A percentile compares a stretch with the other conserved stretches of the same genome.
Evolutionary conservation across 169 alveolate genomes (phyloP).

Genomic region (Plasmodium relictum): DNA sequence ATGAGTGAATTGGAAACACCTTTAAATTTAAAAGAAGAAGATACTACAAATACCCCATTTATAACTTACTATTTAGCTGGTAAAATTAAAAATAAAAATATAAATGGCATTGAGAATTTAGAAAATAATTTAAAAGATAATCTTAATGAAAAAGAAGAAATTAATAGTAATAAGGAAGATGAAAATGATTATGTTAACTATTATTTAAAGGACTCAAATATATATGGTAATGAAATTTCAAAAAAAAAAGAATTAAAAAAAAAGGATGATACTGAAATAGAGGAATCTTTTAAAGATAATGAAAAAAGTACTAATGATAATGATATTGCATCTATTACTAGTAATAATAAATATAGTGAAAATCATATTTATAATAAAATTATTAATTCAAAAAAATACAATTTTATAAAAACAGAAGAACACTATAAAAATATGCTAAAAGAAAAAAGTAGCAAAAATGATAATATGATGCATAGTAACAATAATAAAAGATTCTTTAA

Average conservation of each 20-base stretch:
- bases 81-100: constrained; percentile 12
- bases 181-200: not conserved
- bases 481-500: not conserved
- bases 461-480: not conserved
- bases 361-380: not conserved
- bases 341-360: constrained; percentile 6
- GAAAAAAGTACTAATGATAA: not conserved
- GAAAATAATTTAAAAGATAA: not conserved
- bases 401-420: constrained; percentile 57
- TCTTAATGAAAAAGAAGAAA: not conserved
- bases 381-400: constrained; percentile 31
- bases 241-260: not conserved
- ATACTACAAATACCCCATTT: constrained; percentile 52
- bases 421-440: constrained; percentile 35
- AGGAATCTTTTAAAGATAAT: not conserved
- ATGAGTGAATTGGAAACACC: constrained; percentile 77
- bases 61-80: constrained; percentile 75
- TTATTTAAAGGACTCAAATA: not conserved
- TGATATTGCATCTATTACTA: not conserved
- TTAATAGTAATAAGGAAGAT: not conserved
- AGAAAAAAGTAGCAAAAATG: constrained; percentile 3
- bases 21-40: constrained; percentile 67
- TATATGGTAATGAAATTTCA: not conserved
- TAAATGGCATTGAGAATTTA: not conserved
- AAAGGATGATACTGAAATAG: not conserved